Evolutionary conservation across 1,284 basidiomycete species (phyloP).

Genomic region (Trichosporon coremiiforme): DNA sequence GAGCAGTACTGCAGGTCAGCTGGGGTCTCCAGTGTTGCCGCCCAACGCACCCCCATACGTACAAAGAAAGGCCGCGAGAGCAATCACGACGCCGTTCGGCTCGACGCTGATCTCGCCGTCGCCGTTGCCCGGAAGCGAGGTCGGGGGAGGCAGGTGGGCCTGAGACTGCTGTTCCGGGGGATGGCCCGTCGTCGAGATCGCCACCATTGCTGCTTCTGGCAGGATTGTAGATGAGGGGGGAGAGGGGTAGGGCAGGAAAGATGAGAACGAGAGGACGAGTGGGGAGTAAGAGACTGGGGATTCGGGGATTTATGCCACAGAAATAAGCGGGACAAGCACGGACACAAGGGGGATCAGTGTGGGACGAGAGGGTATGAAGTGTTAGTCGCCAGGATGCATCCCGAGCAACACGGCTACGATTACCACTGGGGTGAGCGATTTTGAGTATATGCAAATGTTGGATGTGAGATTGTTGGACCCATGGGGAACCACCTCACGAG

Average conservation of each 20-base stretch:
- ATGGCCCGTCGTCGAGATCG: constrained; percentile 14
- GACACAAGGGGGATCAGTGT: no score
- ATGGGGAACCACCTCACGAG: background rate
- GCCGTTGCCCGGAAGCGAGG: background rate
- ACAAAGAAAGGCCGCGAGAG: constrained; percentile 4
- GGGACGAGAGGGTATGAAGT: background rate
- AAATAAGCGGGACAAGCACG: background rate
- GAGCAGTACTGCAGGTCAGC: constrained; percentile 4
- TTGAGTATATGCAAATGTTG: background rate
- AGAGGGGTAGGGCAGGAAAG: background rate
- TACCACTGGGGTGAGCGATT: background rate
- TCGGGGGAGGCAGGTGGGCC: background rate
- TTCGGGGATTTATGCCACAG: background rate
- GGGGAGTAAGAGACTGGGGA: background rate
- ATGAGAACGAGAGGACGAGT: background rate
- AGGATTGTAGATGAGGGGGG: background rate
- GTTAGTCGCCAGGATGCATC: background rate
- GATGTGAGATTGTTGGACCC: background rate
- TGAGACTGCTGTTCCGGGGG: background rate
- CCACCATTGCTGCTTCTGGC: constrained; percentile 3
- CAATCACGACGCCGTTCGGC: constrained; percentile 1
- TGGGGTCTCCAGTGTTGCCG: background rate
- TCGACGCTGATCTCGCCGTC: background rate
- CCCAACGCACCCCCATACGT: background rate
- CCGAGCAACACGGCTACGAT: background rate